Percentiles rank a stretch among this genome's conserved stretches.
Evolutionary conservation across 2,329 filamentous ascomycete genomes (phyloP).

Genomic region (Paecilomyces sp.): DNA sequence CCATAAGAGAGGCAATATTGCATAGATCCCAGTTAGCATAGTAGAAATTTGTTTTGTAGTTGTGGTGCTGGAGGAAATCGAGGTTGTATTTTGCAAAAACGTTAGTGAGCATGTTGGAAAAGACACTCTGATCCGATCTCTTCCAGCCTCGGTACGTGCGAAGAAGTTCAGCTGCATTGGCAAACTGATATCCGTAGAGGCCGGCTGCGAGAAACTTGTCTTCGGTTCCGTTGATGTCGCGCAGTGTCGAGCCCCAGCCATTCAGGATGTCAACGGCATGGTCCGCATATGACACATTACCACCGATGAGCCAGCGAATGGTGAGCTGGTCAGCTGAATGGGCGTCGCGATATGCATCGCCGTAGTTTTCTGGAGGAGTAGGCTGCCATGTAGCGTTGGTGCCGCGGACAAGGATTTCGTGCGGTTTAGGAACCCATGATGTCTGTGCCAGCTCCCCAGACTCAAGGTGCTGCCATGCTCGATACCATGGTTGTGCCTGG

Average conservation of each 20-base stretch:
- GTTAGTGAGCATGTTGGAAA: constrained; percentile 24
- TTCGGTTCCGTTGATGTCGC: background rate
- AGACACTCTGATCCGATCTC: constrained; percentile 13
- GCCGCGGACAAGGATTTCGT: no score
- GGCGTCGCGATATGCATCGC: constrained; percentile 2
- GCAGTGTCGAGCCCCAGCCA: constrained; percentile 1
- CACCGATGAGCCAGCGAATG: constrained; percentile 7
- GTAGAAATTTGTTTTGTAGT: constrained; percentile 30
- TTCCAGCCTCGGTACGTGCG: constrained; percentile 22
- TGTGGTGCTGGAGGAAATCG: constrained; percentile 31
- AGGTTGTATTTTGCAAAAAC: constrained; percentile 35
- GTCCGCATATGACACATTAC: constrained; percentile 4
- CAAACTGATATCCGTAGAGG: constrained; percentile 7
- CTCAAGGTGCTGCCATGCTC: no score
- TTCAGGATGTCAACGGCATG: constrained; percentile 4
- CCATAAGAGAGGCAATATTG: constrained; percentile 35
- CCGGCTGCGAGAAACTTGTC: constrained; percentile 6
- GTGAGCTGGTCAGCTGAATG: constrained; percentile 6
- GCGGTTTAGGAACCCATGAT: no score
- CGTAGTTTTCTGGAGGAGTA: background rate
- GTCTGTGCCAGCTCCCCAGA: no score
- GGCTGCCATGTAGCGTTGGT: background rate
- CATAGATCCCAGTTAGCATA: constrained; percentile 42
- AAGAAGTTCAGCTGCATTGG: constrained; percentile 7
- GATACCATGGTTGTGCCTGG: no score